Conservation (phyloP, 2,329 filamentous ascomycete genomes). For the Immersiporthe knoxdaviesiana region DNA sequence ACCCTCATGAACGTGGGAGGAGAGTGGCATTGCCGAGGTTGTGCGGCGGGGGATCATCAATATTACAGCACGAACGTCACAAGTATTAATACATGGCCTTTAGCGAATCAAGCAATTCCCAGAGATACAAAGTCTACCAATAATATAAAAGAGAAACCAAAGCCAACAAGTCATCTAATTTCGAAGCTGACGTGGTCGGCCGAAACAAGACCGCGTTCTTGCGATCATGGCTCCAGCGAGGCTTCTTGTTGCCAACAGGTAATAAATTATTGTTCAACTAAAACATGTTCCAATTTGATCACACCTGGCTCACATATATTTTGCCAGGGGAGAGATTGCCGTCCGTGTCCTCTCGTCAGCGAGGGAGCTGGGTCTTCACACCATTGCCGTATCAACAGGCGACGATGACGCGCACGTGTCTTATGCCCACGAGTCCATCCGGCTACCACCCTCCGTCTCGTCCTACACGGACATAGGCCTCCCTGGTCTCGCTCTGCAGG, state of each 20-base stretch:
- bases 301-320: conserved; percentile 41
- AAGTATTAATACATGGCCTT: neutral
- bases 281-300: no score
- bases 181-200: neutral
- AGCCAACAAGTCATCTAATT: neutral
- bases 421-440: conserved; percentile 53
- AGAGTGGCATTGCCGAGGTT: conserved; percentile 14
- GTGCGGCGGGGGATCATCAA: neutral
- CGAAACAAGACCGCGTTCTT: neutral
- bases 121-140: neutral
- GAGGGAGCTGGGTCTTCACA: conserved; percentile 61
- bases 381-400: conserved; percentile 57
- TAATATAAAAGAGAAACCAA: neutral
- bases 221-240: conserved; percentile 8
- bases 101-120: no score
- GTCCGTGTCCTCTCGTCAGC: conserved; percentile 62
- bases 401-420: conserved; percentile 59
- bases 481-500: conserved; percentile 20
- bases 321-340: conserved; percentile 59
- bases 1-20: neutral
- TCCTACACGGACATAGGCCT: conserved; percentile 19
- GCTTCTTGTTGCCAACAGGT: conserved; percentile 23
- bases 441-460: conserved; percentile 48
- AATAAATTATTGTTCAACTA: neutral
- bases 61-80: neutral